Percentiles rank a stretch among this genome's conserved stretches.
Conservation (phyloP, 2,329 filamentous ascomycete species). For the Arachnomyces sp. region DNA sequence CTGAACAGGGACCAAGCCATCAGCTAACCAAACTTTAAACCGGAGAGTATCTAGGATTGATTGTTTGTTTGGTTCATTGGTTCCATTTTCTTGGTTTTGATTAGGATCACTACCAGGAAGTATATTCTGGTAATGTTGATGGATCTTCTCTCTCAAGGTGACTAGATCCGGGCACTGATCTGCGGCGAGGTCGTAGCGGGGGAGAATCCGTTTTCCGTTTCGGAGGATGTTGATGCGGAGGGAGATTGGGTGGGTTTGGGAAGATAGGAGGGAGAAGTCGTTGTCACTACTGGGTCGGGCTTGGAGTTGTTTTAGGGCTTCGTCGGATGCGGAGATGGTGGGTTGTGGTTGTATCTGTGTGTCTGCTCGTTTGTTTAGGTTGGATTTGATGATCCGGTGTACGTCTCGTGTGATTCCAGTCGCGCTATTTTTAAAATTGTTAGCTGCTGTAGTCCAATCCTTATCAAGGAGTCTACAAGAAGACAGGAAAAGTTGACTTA, state of each 20-base stretch:
- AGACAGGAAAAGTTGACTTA: slow-evolving; percentile 15
- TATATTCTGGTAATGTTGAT: slow-evolving; percentile 14
- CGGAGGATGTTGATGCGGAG: slow-evolving; percentile 32
- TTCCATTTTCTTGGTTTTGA: slow-evolving; percentile 10
- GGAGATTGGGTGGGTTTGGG: slow-evolving; percentile 1
- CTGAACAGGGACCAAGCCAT: slow-evolving; percentile 32
- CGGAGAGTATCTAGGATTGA: slow-evolving; percentile 12
- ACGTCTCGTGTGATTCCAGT: slow-evolving; percentile 35
- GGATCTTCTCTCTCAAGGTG: slow-evolving; percentile 24
- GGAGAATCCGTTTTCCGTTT: slow-evolving; percentile 32
- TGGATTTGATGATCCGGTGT: slow-evolving; percentile 35
- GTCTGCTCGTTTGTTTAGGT: slow-evolving; percentile 20
- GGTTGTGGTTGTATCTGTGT: slow-evolving; percentile 4
- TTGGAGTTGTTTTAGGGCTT: background rate
- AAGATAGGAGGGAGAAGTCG: slow-evolving; percentile 1
- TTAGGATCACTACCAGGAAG: slow-evolving; percentile 12
- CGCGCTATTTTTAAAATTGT: slow-evolving; percentile 25
- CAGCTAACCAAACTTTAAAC: slow-evolving; percentile 35
- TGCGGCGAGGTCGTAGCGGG: slow-evolving; percentile 29
- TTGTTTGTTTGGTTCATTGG: slow-evolving; percentile 8
- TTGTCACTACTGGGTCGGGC: slow-evolving; percentile 11
- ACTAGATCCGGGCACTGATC: slow-evolving; percentile 28
- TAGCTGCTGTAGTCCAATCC: slow-evolving; percentile 11
- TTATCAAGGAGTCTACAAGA: background rate
- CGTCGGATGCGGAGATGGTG: background rate